phyloP scores from a whole-genome alignment of 2,329 filamentous ascomycete species.

The Zopfia rhizophila region DNA sequence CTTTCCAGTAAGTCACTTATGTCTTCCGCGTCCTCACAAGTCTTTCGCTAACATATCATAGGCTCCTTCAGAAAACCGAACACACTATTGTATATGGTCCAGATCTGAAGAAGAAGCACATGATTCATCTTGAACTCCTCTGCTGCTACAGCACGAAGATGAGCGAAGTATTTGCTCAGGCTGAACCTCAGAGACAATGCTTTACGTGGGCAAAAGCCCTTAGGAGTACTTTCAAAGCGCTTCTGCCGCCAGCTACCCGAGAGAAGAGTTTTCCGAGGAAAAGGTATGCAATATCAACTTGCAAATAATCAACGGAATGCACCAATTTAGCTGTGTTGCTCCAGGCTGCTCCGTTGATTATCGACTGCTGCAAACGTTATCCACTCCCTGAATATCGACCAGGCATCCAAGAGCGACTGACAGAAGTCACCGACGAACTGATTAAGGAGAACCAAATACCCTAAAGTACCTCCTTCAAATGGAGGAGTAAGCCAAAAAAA shows the following conservation, averaged over 20 bases:
- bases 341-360: slow-evolving; percentile 8
- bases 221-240: slow-evolving; percentile 2
- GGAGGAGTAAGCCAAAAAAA: neutral
- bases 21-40: neutral
- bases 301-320: no score
- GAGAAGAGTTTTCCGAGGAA: neutral
- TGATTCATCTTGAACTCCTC: slow-evolving; percentile 23
- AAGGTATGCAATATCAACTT: slow-evolving; percentile 7
- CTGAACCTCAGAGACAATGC: slow-evolving; percentile 11
- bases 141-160: slow-evolving; percentile 23
- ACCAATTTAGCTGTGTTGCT: no score
- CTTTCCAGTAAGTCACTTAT: neutral
- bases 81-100: slow-evolving; percentile 28
- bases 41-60: neutral
- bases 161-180: slow-evolving; percentile 1
- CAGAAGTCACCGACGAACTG: neutral
- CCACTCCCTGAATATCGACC: slow-evolving; percentile 1
- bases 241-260: no score
- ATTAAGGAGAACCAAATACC: neutral
- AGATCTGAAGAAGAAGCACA: slow-evolving; percentile 8
- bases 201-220: slow-evolving; percentile 7
- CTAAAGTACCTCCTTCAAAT: neutral
- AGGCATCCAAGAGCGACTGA: neutral
- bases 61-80: slow-evolving; percentile 9
- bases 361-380: neutral